phyloP scores from a whole-genome alignment of 2,329 filamentous ascomycete species.

The Penicillium aurantiogriseum region DNA sequence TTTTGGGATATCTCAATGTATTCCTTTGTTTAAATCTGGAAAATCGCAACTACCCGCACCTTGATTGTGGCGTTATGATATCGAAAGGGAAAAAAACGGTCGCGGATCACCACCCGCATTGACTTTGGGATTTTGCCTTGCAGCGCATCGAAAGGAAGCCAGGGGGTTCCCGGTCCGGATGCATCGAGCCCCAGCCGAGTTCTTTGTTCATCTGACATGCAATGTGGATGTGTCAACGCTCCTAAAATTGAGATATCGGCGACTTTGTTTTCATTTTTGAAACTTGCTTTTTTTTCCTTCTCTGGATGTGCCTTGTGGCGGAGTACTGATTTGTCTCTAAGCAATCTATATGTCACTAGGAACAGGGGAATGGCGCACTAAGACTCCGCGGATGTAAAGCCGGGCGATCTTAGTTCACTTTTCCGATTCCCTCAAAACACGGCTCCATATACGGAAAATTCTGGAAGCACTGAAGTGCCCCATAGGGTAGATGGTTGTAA shows the following conservation, averaged over 20 bases:
- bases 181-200: not conserved
- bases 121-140: slow-evolving; percentile 12
- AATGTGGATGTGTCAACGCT: slow-evolving; percentile 3
- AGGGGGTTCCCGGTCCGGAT: slow-evolving; percentile 2
- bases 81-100: not conserved
- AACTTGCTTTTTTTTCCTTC: not conserved
- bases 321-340: not conserved
- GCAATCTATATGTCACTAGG: slow-evolving; percentile 2
- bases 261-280: not conserved
- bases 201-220: slow-evolving; percentile 8
- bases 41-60: not conserved
- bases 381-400: slow-evolving; percentile 24
- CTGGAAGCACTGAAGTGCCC: slow-evolving; percentile 19
- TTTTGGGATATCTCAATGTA: not conserved
- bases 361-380: slow-evolving; percentile 13
- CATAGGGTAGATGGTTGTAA: not conserved
- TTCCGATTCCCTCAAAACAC: not conserved
- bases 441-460: slow-evolving; percentile 16
- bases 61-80: slow-evolving; percentile 1
- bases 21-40: not conserved
- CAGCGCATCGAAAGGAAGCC: slow-evolving; percentile 6
- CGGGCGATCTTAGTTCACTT: slow-evolving; percentile 21
- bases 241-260: slow-evolving; percentile 3
- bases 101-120: slow-evolving; percentile 1
- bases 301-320: slow-evolving; percentile 2